Conservation (phyloP, 768 basidiomycete species). For the Mrakia frigida region DNA sequence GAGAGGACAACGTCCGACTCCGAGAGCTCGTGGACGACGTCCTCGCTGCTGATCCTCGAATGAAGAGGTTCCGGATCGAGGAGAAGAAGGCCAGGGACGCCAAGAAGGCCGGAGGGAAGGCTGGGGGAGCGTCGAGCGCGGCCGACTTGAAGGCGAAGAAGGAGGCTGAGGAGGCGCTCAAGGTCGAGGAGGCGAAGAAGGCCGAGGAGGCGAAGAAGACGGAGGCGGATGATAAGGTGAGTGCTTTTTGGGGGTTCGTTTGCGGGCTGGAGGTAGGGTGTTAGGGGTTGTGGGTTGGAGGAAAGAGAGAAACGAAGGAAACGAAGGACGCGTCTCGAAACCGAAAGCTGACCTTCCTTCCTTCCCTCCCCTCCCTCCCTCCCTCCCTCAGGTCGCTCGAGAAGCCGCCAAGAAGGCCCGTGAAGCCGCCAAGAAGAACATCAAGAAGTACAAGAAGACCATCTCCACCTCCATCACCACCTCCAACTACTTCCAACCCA, state of each 20-base stretch:
- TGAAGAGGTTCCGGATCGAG: slow-evolving; percentile 92
- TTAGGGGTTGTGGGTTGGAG: not conserved
- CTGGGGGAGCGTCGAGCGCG: slow-evolving; percentile 41
- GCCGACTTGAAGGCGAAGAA: slow-evolving; percentile 48
- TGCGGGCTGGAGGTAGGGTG: too few relatives aligned
- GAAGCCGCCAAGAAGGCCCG: slow-evolving; percentile 60
- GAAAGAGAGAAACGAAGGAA: not conserved
- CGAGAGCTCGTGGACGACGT: slow-evolving; percentile 81
- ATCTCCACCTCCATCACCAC: slow-evolving; percentile 45
- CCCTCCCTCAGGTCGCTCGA: slow-evolving; percentile 37
- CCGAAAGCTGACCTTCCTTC: not conserved
- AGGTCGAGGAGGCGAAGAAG: slow-evolving; percentile 42
- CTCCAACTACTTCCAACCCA: slow-evolving; percentile 48
- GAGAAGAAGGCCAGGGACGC: slow-evolving; percentile 91
- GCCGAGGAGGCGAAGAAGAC: slow-evolving; percentile 52
- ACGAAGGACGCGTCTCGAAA: not conserved
- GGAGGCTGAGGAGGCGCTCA: slow-evolving; percentile 63
- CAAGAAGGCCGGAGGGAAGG: slow-evolving; percentile 62
- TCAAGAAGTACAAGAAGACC: slow-evolving; percentile 56
- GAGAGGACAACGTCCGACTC: slow-evolving; percentile 89
- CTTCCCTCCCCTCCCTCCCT: not conserved
- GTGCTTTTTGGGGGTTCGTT: not conserved
- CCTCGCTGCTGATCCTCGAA: slow-evolving; percentile 78
- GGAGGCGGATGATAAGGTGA: slow-evolving; percentile 32
- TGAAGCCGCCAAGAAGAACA: slow-evolving; percentile 53